Base-by-base conservation (phyloP, 2,329 filamentous ascomycete species). In the Colletotrichum brevisporum region DNA sequence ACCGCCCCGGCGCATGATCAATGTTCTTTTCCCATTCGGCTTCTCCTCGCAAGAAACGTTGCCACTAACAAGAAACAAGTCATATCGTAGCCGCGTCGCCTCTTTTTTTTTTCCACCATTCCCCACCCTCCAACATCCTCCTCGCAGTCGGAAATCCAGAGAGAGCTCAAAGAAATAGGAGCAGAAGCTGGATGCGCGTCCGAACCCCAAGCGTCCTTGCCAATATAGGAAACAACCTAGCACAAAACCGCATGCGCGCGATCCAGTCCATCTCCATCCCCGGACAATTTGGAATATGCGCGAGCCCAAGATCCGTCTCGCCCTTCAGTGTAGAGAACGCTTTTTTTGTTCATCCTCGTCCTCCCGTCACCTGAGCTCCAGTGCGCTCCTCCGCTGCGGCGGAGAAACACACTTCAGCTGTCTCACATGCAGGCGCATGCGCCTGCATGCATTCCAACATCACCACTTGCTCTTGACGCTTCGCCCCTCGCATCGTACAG, bases 401-500 rank as follows among this genome's bases (percentile, higher is more conserved):
- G 12, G n/a, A n/a, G 10, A 12, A 50, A 26, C 45, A 47, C 18
- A 18, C n/a, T 21, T 21, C 47, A 8, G 18, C 47, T 21, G 18
- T 15, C 50, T 61, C 50, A 24, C 51, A 55, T 36, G 65, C 43
- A 54, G 39, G 58, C 63, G 36, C 43, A 63, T n/a, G 27, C 51
- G 63, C 41, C 41, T 57, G 60, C 52, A 51, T 60, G 66, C 61
- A 61, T 65, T 39, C 60, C 60, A 65, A 69, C 52, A 61, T 48
- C 26, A 18, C 47, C n/a, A 21, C 55, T 65, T 26, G 65, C 66
- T 65, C 69, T 69, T 69, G 45, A 24, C 27, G 41, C 51, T 26
- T 54, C 43, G 55, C 59, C 36, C 68, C 21, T 56, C 54, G 39
- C 68, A 70, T 70, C 68, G 58, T 70, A 70, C 64, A 69, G 63